Percentiles rank a stretch among this genome's conserved stretches.
These are phyloP conservation scores for Exophiala lecanii-corni DNA, from an alignment of 2,329 filamentous ascomycete genomes.

Conservation along the genomic window DNA sequence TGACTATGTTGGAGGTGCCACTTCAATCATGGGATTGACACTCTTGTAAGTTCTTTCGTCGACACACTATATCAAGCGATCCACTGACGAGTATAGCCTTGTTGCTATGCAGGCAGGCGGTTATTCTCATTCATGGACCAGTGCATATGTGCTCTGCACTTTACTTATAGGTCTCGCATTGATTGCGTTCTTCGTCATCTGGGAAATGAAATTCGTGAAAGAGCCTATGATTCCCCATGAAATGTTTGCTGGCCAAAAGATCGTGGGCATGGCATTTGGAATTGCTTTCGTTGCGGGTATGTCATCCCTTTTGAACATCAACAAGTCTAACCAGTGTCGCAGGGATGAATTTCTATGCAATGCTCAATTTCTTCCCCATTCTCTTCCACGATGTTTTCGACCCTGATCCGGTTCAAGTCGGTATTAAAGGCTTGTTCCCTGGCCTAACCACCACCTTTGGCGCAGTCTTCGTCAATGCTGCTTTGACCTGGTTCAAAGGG, in stretches of 20 bases:
- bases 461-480: constrained; percentile 18
- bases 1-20: constrained; percentile 17
- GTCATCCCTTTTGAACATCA: neutral
- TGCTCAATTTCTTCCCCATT: constrained; percentile 23
- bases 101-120: constrained; percentile 22
- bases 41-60: constrained; percentile 15
- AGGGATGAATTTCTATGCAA: constrained; percentile 24
- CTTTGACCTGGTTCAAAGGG: constrained; percentile 17
- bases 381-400: constrained; percentile 13
- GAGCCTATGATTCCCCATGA: constrained; percentile 22
- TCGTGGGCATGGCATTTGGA: constrained; percentile 19
- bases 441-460: constrained; percentile 18
- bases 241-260: constrained; percentile 20
- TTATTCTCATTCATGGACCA: constrained; percentile 19
- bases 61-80: neutral
- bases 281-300: constrained; percentile 17
- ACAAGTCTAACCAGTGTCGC: neutral
- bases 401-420: constrained; percentile 20
- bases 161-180: constrained; percentile 16
- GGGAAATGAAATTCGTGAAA: constrained; percentile 17
- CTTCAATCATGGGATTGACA: constrained; percentile 17
- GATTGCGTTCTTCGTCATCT: constrained; percentile 14
- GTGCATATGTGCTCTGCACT: constrained; percentile 15
- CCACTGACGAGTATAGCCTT: constrained; percentile 4
- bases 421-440: constrained; percentile 15